phyloP scores from a whole-genome alignment of 371 early-diverging fungal species.

The Capillidium heterosporum region DNA sequence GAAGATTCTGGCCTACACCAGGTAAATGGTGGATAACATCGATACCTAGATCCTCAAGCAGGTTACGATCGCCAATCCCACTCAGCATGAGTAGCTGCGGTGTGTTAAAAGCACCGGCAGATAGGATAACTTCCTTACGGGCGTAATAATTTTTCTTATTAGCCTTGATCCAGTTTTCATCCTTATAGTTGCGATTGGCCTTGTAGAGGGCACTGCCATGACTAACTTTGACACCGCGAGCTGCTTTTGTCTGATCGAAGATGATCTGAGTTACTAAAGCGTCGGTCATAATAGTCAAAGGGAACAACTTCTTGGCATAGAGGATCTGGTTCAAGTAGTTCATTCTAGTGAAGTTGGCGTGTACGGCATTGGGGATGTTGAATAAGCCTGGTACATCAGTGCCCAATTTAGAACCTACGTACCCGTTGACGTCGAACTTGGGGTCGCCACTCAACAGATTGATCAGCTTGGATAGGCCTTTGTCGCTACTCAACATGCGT shows the following conservation, averaged over 20 bases:
- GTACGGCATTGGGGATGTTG: not conserved
- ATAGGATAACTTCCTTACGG: slow-evolving; percentile 13
- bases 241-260: not conserved
- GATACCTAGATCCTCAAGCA: not conserved
- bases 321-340: not conserved
- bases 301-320: not conserved
- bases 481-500: not conserved
- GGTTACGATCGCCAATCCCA: slow-evolving; percentile 9
- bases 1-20: slow-evolving; percentile 1
- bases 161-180: not conserved
- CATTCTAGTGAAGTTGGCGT: not conserved
- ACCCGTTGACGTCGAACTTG: not conserved
- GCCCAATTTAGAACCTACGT: not conserved
- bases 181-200: not conserved
- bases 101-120: slow-evolving; percentile 12
- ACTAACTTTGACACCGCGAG: not conserved
- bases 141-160: slow-evolving; percentile 5
- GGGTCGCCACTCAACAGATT: not conserved
- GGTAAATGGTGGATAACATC: not conserved
- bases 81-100: slow-evolving; percentile 15
- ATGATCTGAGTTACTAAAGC: slow-evolving; percentile 1
- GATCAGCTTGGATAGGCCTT: not conserved
- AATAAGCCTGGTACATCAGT: not conserved
- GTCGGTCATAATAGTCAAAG: slow-evolving; percentile 3
- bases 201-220: not conserved